Base-by-base conservation (phyloP, 1,139 yeast species). In the Candida gigantensis region DNA sequence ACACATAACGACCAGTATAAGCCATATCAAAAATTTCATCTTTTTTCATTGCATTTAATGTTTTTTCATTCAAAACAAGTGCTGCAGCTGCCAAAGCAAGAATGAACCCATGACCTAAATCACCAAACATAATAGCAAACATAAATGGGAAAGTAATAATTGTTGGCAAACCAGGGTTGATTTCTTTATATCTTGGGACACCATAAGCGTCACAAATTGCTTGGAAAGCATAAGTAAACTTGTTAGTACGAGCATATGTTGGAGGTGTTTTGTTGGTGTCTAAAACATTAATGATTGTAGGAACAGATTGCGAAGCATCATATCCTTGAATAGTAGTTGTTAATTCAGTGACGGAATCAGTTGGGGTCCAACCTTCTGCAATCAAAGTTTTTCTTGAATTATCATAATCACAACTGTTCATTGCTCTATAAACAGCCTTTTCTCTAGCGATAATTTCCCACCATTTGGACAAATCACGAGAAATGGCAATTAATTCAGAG, bases 41-140 rank as follows among this genome's bases (percentile, higher is more conserved):
- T 51, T 85, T 71, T 52, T 81, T 79, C 76, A 81, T 74, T 18
- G 65, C 67, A 18, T 71, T 76, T 32, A 84, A 68, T 40, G 69
- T 66, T 48, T 70, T 76, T 54, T 84, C 92, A 51, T 79, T 77
- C 37, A 73, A 50, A 6, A 84, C 88, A 47, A 84, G 62, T 14
- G 67, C 55, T 27, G 69, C 57, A 1, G 87, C 89, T 21, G 82
- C 81, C 44, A 81, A 60, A 32, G 77, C 62, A 52, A 84, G 63
- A 40, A 84, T 71, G 45, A 84, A 70, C 3, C 94, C 94, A 58
- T 84, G 94, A 17, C 94, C 94, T 44, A 83, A 60, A 63, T 84
- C 94, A 71, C 94, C 94, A 67, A 84, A 84, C 94, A 84, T 84
- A 49, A 84, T 79, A 24, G 94, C 90, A 63, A 84, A 84, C 88